Conservation (phyloP, 2,329 filamentous ascomycete species). For the Zasmidium cellare region DNA sequence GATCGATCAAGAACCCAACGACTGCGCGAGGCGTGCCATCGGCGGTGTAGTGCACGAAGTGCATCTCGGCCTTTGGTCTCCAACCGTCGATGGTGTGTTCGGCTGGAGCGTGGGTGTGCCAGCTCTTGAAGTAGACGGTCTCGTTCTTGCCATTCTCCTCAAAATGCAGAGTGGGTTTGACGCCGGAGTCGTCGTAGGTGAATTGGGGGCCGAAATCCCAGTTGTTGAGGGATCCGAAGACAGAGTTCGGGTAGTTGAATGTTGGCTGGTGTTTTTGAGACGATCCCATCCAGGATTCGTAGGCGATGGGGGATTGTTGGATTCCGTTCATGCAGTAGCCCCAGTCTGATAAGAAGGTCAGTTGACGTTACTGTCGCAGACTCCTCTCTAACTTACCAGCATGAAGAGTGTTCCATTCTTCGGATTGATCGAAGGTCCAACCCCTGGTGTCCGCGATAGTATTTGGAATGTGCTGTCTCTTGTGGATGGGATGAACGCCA, state of each 20-base stretch:
- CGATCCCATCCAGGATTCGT: conserved; percentile 2
- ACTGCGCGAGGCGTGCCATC: conserved; percentile 47
- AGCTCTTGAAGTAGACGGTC: conserved; percentile 51
- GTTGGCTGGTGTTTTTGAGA: conserved; percentile 1
- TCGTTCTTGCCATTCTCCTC: conserved; percentile 25
- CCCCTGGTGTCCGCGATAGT: conserved; percentile 10
- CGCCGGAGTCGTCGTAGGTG: conserved; percentile 20
- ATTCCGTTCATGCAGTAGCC: conserved; percentile 17
- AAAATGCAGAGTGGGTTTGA: background rate
- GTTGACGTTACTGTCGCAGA: background rate
- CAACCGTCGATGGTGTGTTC: conserved; percentile 50
- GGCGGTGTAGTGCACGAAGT: conserved; percentile 50
- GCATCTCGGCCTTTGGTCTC: conserved; percentile 49
- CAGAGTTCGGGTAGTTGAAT: conserved; percentile 35
- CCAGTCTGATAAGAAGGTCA: conserved; percentile 9
- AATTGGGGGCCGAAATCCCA: conserved; percentile 53
- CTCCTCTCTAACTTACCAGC: conserved; percentile 4
- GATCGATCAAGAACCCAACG: conserved; percentile 49
- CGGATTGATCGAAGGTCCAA: conserved; percentile 18
- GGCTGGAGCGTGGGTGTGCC: conserved; percentile 54
- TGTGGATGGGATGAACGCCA: conserved; percentile 14
- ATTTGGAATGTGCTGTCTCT: conserved; percentile 12
- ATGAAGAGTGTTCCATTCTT: conserved; percentile 18
- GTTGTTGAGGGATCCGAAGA: conserved; percentile 47
- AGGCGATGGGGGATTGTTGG: conserved; percentile 15